phyloP scores from a whole-genome alignment of 2,329 filamentous ascomycete species.

The Claviceps sp. region DNA sequence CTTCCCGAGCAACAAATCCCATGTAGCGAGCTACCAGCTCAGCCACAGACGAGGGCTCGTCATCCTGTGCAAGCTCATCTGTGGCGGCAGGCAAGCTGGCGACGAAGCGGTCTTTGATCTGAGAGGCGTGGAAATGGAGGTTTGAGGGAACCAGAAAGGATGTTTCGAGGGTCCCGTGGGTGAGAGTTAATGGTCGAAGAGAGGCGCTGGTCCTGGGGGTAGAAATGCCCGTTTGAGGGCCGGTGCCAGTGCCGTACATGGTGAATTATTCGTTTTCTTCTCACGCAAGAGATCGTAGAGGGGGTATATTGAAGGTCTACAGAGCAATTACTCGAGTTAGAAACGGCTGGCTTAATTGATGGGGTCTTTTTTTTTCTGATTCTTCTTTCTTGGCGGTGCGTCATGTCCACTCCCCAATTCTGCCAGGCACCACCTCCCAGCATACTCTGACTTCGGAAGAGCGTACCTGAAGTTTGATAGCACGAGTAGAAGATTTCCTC shows the following conservation, averaged over 20 bases:
- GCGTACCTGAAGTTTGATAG: constrained; percentile 21
- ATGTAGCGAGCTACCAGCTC: constrained; percentile 92
- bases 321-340: neutral
- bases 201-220: constrained; percentile 91
- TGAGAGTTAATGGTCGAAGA: constrained; percentile 77
- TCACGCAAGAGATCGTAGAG: constrained; percentile 1
- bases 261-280: constrained; percentile 16
- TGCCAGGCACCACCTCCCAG: neutral
- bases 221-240: constrained; percentile 89
- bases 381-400: neutral
- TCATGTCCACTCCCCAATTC: neutral
- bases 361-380: too few species aligned
- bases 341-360: neutral
- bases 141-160: constrained; percentile 91
- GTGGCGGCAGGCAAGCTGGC: constrained; percentile 78
- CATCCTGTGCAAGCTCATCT: constrained; percentile 94
- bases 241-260: constrained; percentile 79
- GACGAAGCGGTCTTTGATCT: constrained; percentile 83
- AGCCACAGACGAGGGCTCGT: constrained; percentile 90
- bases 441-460: neutral
- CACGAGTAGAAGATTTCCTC: constrained; percentile 11
- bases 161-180: constrained; percentile 90
- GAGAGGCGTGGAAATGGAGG: constrained; percentile 89
- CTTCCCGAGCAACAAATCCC: constrained; percentile 75
- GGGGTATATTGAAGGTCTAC: constrained; percentile 29